Percentiles rank a stretch among this genome's conserved stretches.
phyloP scores from a whole-genome alignment of 331 rosid species.

The Malus hybrid region DNA sequence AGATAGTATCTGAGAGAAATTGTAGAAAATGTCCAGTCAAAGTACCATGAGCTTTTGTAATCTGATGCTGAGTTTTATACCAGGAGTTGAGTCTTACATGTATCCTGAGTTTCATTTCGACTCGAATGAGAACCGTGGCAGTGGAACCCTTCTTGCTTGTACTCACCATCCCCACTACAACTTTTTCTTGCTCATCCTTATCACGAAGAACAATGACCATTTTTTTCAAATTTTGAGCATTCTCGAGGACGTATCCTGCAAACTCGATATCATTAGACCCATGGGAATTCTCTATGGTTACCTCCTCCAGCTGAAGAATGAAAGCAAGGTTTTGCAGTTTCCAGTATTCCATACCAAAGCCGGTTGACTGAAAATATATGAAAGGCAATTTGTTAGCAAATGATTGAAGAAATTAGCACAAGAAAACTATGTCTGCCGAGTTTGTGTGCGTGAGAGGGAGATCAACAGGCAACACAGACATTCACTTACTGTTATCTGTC shows the following conservation, averaged over 20 bases:
- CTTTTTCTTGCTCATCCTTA: neutral
- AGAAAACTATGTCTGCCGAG: neutral
- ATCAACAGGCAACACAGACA: neutral
- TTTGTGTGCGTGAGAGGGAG: neutral
- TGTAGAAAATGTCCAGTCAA: neutral
- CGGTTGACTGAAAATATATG: neutral
- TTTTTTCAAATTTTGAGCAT: neutral
- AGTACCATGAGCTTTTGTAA: neutral
- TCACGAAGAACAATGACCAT: neutral
- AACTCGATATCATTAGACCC: neutral
- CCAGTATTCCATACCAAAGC: neutral
- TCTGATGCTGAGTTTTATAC: neutral
- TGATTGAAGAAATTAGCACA: neutral
- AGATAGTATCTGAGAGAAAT: neutral
- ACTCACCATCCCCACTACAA: neutral
- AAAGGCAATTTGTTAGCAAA: neutral
- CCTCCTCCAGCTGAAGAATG: neutral
- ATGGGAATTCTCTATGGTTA: neutral
- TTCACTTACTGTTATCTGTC: neutral
- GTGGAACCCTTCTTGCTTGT: neutral
- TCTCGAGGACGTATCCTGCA: neutral
- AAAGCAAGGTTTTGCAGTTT: neutral
- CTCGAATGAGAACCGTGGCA: too few relatives aligned
- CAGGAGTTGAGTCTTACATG: neutral
- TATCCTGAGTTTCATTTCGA: neutral